phyloP scores from a whole-genome alignment of 1,139 yeast genomes.

The Hanseniaspora uvarum region DNA sequence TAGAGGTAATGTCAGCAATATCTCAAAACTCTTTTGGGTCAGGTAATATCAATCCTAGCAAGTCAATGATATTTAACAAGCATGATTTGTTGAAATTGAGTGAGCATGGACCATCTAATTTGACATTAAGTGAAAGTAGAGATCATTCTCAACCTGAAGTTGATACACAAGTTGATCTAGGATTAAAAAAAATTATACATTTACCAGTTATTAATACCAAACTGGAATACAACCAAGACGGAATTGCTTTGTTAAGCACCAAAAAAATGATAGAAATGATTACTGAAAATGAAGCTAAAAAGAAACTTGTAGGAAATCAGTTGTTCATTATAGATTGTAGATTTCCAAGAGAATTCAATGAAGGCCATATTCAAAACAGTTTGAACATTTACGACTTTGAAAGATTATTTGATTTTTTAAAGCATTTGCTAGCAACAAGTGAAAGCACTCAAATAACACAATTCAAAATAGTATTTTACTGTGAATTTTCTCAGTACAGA shows the following conservation, averaged over 20 bases:
- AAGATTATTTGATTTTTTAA: constrained; percentile 46
- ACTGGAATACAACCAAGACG: constrained; percentile 9
- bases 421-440: constrained; percentile 21
- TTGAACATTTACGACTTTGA: constrained; percentile 63
- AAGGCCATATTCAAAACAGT: constrained; percentile 86
- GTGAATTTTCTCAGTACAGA: constrained; percentile 85
- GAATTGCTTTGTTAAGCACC: constrained; percentile 7
- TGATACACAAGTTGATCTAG: not conserved
- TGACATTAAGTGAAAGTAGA: not conserved
- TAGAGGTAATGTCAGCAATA: constrained; percentile 14
- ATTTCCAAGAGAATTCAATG: constrained; percentile 79
- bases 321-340: constrained; percentile 63
- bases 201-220: constrained; percentile 2
- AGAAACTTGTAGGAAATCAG: not conserved
- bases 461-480: constrained; percentile 58
- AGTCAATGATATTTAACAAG: constrained; percentile 10
- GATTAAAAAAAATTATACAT: constrained; percentile 9
- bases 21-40: constrained; percentile 15
- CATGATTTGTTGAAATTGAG: constrained; percentile 8
- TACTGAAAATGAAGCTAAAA: not conserved
- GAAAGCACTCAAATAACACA: constrained; percentile 21
- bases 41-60: not conserved
- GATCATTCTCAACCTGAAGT: not conserved
- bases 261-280: not conserved
- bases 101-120: not conserved